Conservation (phyloP, 768 basidiomycete species). For the Rhizopogon rudus region DNA sequence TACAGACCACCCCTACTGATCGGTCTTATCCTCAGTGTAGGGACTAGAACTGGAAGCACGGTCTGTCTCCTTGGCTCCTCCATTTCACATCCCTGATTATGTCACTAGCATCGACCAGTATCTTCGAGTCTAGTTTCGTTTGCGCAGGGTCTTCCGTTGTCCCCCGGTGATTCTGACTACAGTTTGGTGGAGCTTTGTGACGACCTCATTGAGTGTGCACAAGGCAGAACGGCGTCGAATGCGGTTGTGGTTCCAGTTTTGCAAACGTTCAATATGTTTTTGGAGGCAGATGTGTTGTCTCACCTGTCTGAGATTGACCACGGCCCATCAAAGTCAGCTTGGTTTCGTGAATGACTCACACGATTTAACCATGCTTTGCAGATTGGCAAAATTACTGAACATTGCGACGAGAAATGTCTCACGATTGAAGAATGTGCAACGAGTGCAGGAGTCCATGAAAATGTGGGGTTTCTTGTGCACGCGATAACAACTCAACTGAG, state of each 20-base stretch:
- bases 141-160: slow-evolving; percentile 45
- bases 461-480: slow-evolving; percentile 47
- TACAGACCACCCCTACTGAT: slow-evolving; percentile 61
- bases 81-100: slow-evolving; percentile 11
- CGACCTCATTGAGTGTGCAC: slow-evolving; percentile 54
- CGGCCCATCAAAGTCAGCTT: slow-evolving; percentile 50
- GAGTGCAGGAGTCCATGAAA: slow-evolving; percentile 80
- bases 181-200: slow-evolving; percentile 45
- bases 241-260: slow-evolving; percentile 77
- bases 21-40: slow-evolving; percentile 75
- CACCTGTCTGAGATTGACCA: slow-evolving; percentile 38
- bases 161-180: slow-evolving; percentile 31
- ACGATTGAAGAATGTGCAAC: slow-evolving; percentile 75
- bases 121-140: slow-evolving; percentile 57
- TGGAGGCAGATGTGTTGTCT: slow-evolving; percentile 62
- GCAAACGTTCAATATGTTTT: slow-evolving; percentile 66
- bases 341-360: slow-evolving; percentile 7
- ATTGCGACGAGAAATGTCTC: slow-evolving; percentile 58
- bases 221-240: slow-evolving; percentile 56
- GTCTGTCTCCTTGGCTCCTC: slow-evolving; percentile 41
- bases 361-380: slow-evolving; percentile 22
- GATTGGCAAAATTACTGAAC: slow-evolving; percentile 48
- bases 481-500: slow-evolving; percentile 10
- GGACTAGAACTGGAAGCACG: slow-evolving; percentile 80
- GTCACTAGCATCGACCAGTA: slow-evolving; percentile 61